Evolutionary conservation across 1,284 basidiomycete genomes (phyloP), one percentile per base, ranked within the genome.

Genomic region (Ustilago sp.): DNA sequence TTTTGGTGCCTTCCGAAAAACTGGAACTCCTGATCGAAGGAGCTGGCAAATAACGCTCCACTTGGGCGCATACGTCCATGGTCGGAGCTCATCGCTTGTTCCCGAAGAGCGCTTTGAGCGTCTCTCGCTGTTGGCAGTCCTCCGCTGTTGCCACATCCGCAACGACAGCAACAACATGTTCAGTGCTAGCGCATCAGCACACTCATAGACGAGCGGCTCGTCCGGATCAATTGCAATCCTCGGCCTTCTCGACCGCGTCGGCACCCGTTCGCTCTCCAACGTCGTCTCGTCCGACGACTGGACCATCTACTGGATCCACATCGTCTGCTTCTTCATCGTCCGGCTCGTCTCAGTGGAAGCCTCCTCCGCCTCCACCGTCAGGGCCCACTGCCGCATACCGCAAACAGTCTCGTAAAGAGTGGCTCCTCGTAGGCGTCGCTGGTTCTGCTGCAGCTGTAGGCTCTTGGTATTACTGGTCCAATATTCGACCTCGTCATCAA

Each of bases 401-500:
- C 41, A 77, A 80, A 41, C 82, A 84, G 66, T 75, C 77, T 6
- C 67, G 78, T 11, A 67, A 69, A 31, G 84, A 85, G 78, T 85
- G 84, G 84, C 71, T 82, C 31, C 71, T 84, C 12, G 83, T 85
- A 43, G 84, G 80, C 28, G 81, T 82, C 9, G 79, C 84, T 35
- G 83, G 83, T 1, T 80, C 77, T 5, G 82, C 80, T 8, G 83
- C 83, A 13, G 82, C 82, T n/a, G 70, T 80, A 4, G 82, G 83
- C 5, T 80, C 77, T 35, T 85, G 82, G 81, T 85, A 84, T 50
- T 83, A 83, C 53, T 84, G 82, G 82, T 77, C 70, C 52, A 79
- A 80, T 50, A 79, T 80, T 50, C 79, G 76, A 15, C 71, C 77
- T 5, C 65, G 76, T 13, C 72, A 71, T 41, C 67, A 68, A 54